These are phyloP conservation scores for Plantago lanceolata DNA, from an alignment of 305 asterid genomes.

Conservation along the genomic window DNA sequence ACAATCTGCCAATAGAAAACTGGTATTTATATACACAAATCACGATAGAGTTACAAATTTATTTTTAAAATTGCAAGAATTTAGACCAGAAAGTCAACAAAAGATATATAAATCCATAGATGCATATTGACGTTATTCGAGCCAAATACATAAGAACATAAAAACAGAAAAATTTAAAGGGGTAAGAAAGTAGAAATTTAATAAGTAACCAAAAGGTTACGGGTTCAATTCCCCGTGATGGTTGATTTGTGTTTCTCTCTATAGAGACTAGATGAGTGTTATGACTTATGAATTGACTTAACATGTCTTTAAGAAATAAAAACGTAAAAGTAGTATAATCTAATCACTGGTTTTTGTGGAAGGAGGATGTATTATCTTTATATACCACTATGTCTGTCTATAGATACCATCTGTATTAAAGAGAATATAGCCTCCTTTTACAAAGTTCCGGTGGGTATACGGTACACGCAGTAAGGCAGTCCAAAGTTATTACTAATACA, in stretches of 20 bases:
- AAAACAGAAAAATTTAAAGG: background rate
- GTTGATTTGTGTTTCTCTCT: too few species aligned
- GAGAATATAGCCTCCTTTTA: too few species aligned
- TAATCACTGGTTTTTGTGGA: background rate
- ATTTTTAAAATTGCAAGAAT: background rate
- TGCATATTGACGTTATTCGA: background rate
- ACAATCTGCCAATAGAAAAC: background rate
- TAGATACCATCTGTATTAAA: too few species aligned
- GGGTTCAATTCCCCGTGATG: too few species aligned
- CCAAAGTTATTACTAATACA: too few species aligned
- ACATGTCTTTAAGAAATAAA: too few species aligned
- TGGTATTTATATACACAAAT: background rate
- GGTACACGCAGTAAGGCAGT: too few species aligned
- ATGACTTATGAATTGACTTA: too few species aligned
- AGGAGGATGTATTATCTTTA: background rate
- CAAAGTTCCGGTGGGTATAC: too few species aligned
- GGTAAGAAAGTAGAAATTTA: background rate
- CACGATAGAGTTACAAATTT: background rate
- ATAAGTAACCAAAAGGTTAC: background rate
- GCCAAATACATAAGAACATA: background rate
- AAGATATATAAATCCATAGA: background rate
- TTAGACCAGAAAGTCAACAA: constrained; percentile 4
- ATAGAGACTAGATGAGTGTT: too few species aligned
- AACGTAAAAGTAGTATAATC: background rate
- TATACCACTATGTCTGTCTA: background rate